Base-by-base conservation (phyloP, 2,329 filamentous ascomycete species). In the Thielaviopsis populi region DNA sequence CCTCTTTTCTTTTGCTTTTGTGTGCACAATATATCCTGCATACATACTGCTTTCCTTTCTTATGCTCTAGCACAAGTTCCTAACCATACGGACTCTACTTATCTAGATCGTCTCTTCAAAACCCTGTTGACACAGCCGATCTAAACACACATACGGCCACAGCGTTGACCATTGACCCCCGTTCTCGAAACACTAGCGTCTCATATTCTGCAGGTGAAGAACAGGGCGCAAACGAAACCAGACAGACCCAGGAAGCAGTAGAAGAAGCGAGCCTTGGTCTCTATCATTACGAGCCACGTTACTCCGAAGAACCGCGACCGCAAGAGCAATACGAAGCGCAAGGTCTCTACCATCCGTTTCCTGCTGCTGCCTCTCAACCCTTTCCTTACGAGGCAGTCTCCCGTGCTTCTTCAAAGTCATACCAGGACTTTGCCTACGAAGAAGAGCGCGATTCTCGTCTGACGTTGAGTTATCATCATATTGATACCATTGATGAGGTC, bases 401-500 rank as follows among this genome's bases (percentile, higher is more conserved):
- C 54, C 42, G 27, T 61, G 13, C 50, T 42, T 50, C 42, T 61
- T 63, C 61, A 37, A 63, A 61, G 59, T 61, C 30, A 8, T 42
- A 24, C 30, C 46, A 60, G 15, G 58, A 60, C 59, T 54, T 50
- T 58, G 50, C 58, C 37, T 60, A 65, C 59, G 59, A 61, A 50
- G 54, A 65, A 24, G 59, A 61, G 41, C 24, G 59, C 50, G 63
- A 65, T 61, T 66, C 63, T 59, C 60, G 62, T 53, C 60, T 63
- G 48, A 19, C 53, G 24, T 60, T 63, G 27, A 63, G 50, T 42
- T 66, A 66, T 59, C 53, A 65, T 59, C 54, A 64, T 48, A 61
- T 65, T 59, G 64, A 67, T 41, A 65, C 66, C 7, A 65, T 65
- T 59, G 63, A 67, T 63, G 65, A 66, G 37, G 50, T 61, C 8